Percentiles rank a stretch among this genome's conserved stretches.
phyloP scores from a whole-genome alignment of 371 early-diverging fungal genomes.

The Gilbertella persicaria region DNA sequence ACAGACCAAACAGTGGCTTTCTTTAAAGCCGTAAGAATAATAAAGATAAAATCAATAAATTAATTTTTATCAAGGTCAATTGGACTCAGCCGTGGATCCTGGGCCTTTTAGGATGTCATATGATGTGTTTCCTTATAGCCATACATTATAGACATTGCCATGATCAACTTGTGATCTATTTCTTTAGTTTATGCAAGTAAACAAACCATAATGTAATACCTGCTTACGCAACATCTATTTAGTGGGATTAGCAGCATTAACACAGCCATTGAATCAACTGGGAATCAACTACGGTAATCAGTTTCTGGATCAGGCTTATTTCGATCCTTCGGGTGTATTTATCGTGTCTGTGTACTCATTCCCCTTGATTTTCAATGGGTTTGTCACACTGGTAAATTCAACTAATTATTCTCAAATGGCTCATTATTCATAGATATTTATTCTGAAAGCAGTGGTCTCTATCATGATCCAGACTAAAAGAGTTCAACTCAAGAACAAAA shows the following conservation, averaged over 20 bases:
- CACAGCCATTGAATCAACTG: slow-evolving; percentile 44
- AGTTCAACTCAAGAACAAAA: slow-evolving; percentile 26
- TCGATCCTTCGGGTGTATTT: slow-evolving; percentile 50
- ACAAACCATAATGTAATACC: not conserved
- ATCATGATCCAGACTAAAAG: slow-evolving; percentile 34
- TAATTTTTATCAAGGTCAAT: too few relatives aligned
- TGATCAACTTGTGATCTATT: slow-evolving; percentile 28
- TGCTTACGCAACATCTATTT: not conserved
- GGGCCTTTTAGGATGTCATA: slow-evolving; percentile 38
- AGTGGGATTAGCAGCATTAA: slow-evolving; percentile 43
- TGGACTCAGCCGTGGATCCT: slow-evolving; percentile 53
- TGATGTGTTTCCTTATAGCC: slow-evolving; percentile 25
- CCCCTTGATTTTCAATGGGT: slow-evolving; percentile 45
- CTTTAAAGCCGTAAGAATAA: slow-evolving; percentile 26
- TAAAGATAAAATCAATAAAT: too few relatives aligned
- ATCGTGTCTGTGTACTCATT: slow-evolving; percentile 45
- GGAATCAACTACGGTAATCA: slow-evolving; percentile 32
- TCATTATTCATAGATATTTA: slow-evolving; percentile 29
- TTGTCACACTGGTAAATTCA: slow-evolving; percentile 40
- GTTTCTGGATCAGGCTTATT: slow-evolving; percentile 45
- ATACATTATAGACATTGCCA: slow-evolving; percentile 30
- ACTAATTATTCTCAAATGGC: not conserved
- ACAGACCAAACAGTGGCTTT: slow-evolving; percentile 23
- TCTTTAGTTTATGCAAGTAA: slow-evolving; percentile 37
- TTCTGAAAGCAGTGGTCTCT: slow-evolving; percentile 25